phyloP scores from a whole-genome alignment of 768 basidiomycete genomes.

The Scleroderma citrinum region DNA sequence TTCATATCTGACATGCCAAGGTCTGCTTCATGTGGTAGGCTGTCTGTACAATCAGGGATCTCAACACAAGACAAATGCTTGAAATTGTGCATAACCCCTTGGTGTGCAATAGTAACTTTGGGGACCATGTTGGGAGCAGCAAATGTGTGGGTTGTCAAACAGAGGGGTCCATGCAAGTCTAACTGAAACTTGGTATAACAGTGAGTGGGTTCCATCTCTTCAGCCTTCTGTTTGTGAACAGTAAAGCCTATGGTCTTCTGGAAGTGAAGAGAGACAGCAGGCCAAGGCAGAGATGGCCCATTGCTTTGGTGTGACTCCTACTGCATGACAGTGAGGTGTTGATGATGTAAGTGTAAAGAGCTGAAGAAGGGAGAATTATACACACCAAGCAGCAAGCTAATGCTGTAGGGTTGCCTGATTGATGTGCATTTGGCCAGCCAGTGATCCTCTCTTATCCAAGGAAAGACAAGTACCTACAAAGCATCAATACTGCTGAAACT shows the following conservation, averaged over 20 bases:
- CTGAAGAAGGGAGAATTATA: too few relatives aligned
- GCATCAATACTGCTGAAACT: too few relatives aligned
- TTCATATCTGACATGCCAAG: neutral
- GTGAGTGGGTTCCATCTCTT: neutral
- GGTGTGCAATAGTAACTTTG: neutral
- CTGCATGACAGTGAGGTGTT: too few relatives aligned
- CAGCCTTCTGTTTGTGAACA: neutral
- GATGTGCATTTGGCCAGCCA: too few relatives aligned
- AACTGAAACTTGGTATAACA: neutral
- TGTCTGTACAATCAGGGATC: neutral
- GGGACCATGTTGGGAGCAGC: neutral
- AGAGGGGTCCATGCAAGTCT: neutral
- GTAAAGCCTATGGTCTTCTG: neutral
- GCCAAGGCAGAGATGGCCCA: neutral
- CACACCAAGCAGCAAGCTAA: too few relatives aligned
- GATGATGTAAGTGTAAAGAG: too few relatives aligned
- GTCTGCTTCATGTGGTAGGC: neutral
- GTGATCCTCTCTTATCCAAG: too few relatives aligned
- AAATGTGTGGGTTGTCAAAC: neutral
- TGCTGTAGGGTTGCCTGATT: too few relatives aligned
- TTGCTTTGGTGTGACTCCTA: neutral
- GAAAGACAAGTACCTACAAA: too few relatives aligned
- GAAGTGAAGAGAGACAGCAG: neutral
- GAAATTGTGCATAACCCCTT: neutral
- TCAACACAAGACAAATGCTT: neutral